These are phyloP conservation scores for Periconia macrospinosa DNA, from an alignment of 2,329 filamentous ascomycete species.

Conservation along the genomic window DNA sequence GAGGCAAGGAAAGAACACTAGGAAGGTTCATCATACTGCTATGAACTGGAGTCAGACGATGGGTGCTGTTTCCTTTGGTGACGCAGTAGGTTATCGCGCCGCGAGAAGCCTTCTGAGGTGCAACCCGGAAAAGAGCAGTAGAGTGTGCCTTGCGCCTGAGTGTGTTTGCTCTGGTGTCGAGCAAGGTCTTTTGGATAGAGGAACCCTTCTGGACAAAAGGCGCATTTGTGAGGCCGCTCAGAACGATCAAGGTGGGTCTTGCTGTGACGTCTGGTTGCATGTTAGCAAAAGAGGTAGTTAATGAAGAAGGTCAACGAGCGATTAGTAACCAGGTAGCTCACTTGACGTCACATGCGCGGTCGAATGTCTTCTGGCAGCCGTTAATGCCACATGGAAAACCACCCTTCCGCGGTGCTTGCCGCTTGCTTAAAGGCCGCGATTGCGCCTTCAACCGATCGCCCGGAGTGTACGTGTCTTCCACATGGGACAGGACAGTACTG, in stretches of 20 bases:
- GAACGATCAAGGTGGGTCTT: slow-evolving; percentile 30
- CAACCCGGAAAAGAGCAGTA: slow-evolving; percentile 31
- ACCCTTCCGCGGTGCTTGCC: slow-evolving; percentile 26
- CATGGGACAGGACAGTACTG: slow-evolving; percentile 27
- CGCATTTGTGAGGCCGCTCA: slow-evolving; percentile 37
- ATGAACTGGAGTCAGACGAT: slow-evolving; percentile 4
- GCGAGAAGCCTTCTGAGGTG: slow-evolving; percentile 32
- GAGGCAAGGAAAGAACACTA: neutral
- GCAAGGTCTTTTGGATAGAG: slow-evolving; percentile 39
- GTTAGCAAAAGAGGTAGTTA: slow-evolving; percentile 13
- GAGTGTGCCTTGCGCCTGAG: slow-evolving; percentile 13
- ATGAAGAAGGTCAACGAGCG: neutral
- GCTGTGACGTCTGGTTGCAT: slow-evolving; percentile 28
- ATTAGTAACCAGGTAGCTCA: slow-evolving; percentile 21
- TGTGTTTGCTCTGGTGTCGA: slow-evolving; percentile 34
- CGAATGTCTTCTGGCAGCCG: slow-evolving; percentile 28
- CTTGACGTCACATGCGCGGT: slow-evolving; percentile 40
- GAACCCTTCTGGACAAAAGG: slow-evolving; percentile 33
- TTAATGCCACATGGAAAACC: slow-evolving; percentile 28
- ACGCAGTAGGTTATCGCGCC: slow-evolving; percentile 38
- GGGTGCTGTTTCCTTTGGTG: slow-evolving; percentile 36
- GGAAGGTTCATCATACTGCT: neutral
- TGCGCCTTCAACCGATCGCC: slow-evolving; percentile 25
- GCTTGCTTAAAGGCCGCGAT: slow-evolving; percentile 13
- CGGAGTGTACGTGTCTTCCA: slow-evolving; percentile 32